Evolutionary conservation across 2,329 filamentous ascomycete species (phyloP).

Genomic region (Colletotrichum eleusines): DNA sequence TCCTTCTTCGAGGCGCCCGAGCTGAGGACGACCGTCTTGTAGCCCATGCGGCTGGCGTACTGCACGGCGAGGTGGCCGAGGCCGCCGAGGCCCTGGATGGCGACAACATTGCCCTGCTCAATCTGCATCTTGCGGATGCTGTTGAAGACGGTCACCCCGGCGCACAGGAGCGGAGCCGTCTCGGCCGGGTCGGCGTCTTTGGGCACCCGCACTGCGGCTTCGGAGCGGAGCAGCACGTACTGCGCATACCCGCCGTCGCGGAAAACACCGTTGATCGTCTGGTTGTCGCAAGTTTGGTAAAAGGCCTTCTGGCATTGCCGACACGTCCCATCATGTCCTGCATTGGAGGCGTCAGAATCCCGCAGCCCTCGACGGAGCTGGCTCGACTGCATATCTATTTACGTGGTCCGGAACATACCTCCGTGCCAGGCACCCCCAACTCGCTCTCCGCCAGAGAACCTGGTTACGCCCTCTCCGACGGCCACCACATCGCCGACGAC

Average conservation of each 20-base stretch:
- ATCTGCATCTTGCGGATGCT: conserved; percentile 66
- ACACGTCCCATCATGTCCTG: conserved; percentile 72
- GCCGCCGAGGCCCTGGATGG: conserved; percentile 78
- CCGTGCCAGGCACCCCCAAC: conserved; percentile 79
- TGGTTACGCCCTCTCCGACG: conserved; percentile 67
- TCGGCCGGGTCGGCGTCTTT: conserved; percentile 63
- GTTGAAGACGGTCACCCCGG: conserved; percentile 75
- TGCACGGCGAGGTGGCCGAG: conserved; percentile 83
- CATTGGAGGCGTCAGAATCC: background rate
- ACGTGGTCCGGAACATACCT: conserved; percentile 54
- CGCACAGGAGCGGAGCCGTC: conserved; percentile 72
- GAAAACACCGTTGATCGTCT: conserved; percentile 73
- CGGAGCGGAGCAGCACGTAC: conserved; percentile 70
- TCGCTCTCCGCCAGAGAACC: conserved; percentile 68
- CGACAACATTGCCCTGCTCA: conserved; percentile 65
- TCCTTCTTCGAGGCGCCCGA: conserved; percentile 74
- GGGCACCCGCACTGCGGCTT: conserved; percentile 71
- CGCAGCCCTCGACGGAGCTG: background rate
- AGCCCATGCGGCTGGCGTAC: conserved; percentile 82
- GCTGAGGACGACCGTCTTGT: conserved; percentile 76
- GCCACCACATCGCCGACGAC: conserved; percentile 75
- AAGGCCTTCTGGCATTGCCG: conserved; percentile 70
- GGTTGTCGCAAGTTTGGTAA: conserved; percentile 77
- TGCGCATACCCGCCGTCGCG: conserved; percentile 77
- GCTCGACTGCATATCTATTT: background rate